phyloP scores from a whole-genome alignment of 1,284 basidiomycete species.

The Trametes pubescens region DNA sequence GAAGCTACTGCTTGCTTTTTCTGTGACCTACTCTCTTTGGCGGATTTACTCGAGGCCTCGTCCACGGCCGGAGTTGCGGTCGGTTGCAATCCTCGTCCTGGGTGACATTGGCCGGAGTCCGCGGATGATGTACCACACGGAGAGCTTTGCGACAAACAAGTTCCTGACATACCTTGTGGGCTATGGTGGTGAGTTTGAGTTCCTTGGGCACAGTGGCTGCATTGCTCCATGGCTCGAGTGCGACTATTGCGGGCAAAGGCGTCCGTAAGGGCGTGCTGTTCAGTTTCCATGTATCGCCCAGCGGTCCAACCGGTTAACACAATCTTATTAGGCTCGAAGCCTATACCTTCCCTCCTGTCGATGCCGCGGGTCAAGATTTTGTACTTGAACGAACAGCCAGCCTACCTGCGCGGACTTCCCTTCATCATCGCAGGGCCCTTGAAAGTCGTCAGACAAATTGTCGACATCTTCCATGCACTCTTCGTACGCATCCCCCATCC shows the following conservation, averaged over 20 bases:
- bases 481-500: slow-evolving; percentile 68
- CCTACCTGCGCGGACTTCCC: slow-evolving; percentile 61
- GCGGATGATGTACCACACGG: slow-evolving; percentile 98
- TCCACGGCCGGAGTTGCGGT: slow-evolving; percentile 56
- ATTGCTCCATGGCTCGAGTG: not conserved
- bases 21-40: slow-evolving; percentile 26
- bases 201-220: not conserved
- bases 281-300: too few species aligned
- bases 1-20: slow-evolving; percentile 1
- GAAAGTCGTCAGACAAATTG: slow-evolving; percentile 79
- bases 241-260: too few species aligned
- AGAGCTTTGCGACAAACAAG: slow-evolving; percentile 85
- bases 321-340: slow-evolving; percentile 67
- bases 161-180: slow-evolving; percentile 89
- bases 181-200: slow-evolving; percentile 71
- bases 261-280: too few species aligned
- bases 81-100: slow-evolving; percentile 90
- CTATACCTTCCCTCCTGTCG: slow-evolving; percentile 72
- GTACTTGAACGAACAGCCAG: slow-evolving; percentile 74
- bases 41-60: slow-evolving; percentile 20
- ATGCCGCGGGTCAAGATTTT: slow-evolving; percentile 70
- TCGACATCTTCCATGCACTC: slow-evolving; percentile 69
- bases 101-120: slow-evolving; percentile 97
- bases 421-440: slow-evolving; percentile 85
- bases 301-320: not conserved